Evolutionary conservation across 108 stramenopile species (phyloP), one percentile per base, ranked within the genome.

Genomic region (Cyclotella baltica): DNA sequence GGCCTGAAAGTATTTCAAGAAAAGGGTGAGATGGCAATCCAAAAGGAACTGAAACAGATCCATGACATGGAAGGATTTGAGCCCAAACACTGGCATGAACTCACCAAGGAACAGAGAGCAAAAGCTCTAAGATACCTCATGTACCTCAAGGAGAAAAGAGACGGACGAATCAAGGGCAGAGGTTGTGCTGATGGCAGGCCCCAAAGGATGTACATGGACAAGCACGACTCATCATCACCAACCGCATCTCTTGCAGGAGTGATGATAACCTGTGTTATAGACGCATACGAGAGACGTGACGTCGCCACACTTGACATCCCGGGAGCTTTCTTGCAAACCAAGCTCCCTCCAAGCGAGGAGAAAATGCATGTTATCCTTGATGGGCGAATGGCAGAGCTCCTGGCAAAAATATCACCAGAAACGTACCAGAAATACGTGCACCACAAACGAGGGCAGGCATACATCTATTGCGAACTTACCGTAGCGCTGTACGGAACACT

Each of bases 401-500:
- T 59, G 58, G 58, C 18, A 11, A 30, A 27, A 4, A 33, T 59
- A 11, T 5, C 23, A 27, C 58, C 58, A 59, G 6, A 27, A 3
- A 8, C 6, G 58, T 59, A 59, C 29, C 28, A 18, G 30, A 30
- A 59, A 33, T 59, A 59, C 58, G 8, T 59, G n/a, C 20, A 22
- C 53, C 20, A 62, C 6, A 62, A 19, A 31, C 52, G 25, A 23
- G 74, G 74, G 15, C 58, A 62, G 43, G 29, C 64, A 23, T 38
- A 72, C 9, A n/a, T 88, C 2, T 88, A 86, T 61, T 82, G 85
- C 9, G 20, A 18, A 36, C 29, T 85, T 46, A 23, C 43, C n/a
- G 76, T 81, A 56, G 88, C 88, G 25, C 27, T 89, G 3, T 75
- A 67, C 33, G 73, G 63, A 4, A 15, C 36, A 4, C 50, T 65